Conservation (phyloP, 352 stramenopile genomes). For the Phytophthora colocasiae region DNA sequence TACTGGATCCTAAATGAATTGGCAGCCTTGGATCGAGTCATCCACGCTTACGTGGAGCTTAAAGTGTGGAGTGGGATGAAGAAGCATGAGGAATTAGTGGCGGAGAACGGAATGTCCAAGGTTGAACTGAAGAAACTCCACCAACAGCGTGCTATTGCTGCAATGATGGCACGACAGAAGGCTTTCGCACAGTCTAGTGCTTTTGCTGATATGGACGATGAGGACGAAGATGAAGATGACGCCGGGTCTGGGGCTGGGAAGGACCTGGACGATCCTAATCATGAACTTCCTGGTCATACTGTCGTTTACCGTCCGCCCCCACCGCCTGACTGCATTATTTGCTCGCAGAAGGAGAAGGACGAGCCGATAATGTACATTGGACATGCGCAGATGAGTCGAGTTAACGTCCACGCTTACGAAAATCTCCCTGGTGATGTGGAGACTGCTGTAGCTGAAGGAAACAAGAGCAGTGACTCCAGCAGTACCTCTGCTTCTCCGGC, state of each 20-base stretch:
- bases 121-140: slow-evolving; percentile 77
- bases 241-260: slow-evolving; percentile 31
- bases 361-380: slow-evolving; percentile 90
- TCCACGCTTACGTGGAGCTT: slow-evolving; percentile 63
- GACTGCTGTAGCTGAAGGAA: slow-evolving; percentile 27
- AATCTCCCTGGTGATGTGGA: slow-evolving; percentile 48
- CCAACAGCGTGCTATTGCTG: slow-evolving; percentile 84
- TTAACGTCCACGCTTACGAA: slow-evolving; percentile 59
- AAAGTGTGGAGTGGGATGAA: slow-evolving; percentile 74
- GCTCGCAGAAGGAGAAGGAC: slow-evolving; percentile 83
- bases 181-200: slow-evolving; percentile 76
- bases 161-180: slow-evolving; percentile 84
- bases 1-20: slow-evolving; percentile 86
- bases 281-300: slow-evolving; percentile 32
- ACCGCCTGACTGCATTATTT: slow-evolving; percentile 86
- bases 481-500: slow-evolving; percentile 26
- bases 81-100: slow-evolving; percentile 56
- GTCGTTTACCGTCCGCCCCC: slow-evolving; percentile 75
- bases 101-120: slow-evolving; percentile 73
- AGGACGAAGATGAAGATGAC: slow-evolving; percentile 63
- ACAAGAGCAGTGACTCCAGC: slow-evolving; percentile 7
- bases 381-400: slow-evolving; percentile 75
- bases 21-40: slow-evolving; percentile 52
- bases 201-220: slow-evolving; percentile 77
- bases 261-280: slow-evolving; percentile 25